Base-by-base conservation (phyloP, 1,284 basidiomycete genomes). In the Trametes hirsuta region DNA sequence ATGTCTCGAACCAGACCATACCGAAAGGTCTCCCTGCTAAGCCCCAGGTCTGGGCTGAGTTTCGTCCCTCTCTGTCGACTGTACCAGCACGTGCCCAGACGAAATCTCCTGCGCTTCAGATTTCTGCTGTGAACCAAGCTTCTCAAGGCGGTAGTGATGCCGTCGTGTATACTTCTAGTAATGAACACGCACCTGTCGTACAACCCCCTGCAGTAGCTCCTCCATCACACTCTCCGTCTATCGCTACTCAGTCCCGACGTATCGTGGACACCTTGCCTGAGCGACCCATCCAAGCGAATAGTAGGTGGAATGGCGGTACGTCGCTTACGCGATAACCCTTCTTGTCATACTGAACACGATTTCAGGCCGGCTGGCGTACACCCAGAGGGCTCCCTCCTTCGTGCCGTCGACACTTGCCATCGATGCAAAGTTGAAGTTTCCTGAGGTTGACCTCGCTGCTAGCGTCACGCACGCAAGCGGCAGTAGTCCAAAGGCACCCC, bases 321-420 rank as follows among this genome's bases (percentile, higher is more conserved):
- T 21, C 21, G 44, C 24, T 11, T 8, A 25, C 39, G 30, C 22
- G 6, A 10, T 25, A 1, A 4, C 12, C 25, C 6, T 21, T 25
- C 4, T 11, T 37, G 2, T 4, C 4, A 34, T 45, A 34, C 18
- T 51, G n/a, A 57, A 18, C 11, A 15, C 37, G 6, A 10, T 15
- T 15, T 0, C 34, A 58, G 58, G 54, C 14, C 58, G 58, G 5
- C 62, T 45, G n/a, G 51, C 53, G 2, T 41, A 53, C 35, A 24
- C 46, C 3, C 48, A 62, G 42, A 62, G 57, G 4, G 63, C 61
- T 15, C 64, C 64, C 42, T 49, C 64, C 6, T 65, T 65, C 35
- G 64, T 65, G 1, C 58, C 61, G 0, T 65, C 64, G 8, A 65
- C 64, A 1, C 53, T 65, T 6, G 64, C 64, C 3, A 62, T 62